A percentile compares a stretch with the other conserved stretches of the same genome.
phyloP scores from a whole-genome alignment of 1,284 basidiomycete genomes.

The Ustilago xerochloae region DNA sequence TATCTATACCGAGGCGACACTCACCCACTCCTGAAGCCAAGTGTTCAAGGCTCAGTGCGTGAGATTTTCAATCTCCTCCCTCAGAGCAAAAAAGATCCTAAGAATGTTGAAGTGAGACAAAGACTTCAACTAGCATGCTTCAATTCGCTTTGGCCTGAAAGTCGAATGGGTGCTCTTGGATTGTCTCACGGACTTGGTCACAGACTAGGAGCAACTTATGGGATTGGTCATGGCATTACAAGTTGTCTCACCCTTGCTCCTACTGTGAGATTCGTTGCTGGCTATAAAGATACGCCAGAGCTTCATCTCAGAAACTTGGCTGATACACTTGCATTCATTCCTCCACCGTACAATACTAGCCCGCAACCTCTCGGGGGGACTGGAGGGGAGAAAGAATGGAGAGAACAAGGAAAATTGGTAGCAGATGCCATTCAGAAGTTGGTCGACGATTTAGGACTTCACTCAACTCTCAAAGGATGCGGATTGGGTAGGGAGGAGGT shows the following conservation, averaged over 20 bases:
- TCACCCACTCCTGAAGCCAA: conserved; percentile 72
- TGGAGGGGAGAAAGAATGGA: conserved; percentile 5
- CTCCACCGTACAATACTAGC: conserved; percentile 37
- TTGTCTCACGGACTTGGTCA: conserved; percentile 76
- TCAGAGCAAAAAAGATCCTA: conserved; percentile 74
- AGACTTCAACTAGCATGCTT: conserved; percentile 79
- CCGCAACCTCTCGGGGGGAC: conserved; percentile 16
- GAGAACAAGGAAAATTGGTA: conserved; percentile 28
- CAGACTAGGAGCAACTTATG: conserved; percentile 79
- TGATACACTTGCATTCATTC: conserved; percentile 52
- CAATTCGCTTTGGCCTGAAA: conserved; percentile 78
- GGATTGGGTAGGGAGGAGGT: conserved; percentile 74
- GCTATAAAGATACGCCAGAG: conserved; percentile 19
- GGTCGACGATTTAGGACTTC: conserved; percentile 74
- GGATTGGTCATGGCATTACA: conserved; percentile 83
- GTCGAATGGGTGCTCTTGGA: conserved; percentile 75
- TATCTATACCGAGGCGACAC: conserved; percentile 76
- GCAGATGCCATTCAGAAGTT: conserved; percentile 67
- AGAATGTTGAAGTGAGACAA: conserved; percentile 75
- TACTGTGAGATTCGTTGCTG: conserved; percentile 30
- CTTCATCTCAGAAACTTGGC: conserved; percentile 49
- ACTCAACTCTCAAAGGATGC: conserved; percentile 74
- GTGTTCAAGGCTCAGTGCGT: conserved; percentile 69
- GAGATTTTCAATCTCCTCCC: conserved; percentile 82
- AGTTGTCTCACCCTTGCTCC: conserved; percentile 78